Evolutionary conservation across 306 rosid species (phyloP).

Genomic region (Cicer arietinum): DNA sequence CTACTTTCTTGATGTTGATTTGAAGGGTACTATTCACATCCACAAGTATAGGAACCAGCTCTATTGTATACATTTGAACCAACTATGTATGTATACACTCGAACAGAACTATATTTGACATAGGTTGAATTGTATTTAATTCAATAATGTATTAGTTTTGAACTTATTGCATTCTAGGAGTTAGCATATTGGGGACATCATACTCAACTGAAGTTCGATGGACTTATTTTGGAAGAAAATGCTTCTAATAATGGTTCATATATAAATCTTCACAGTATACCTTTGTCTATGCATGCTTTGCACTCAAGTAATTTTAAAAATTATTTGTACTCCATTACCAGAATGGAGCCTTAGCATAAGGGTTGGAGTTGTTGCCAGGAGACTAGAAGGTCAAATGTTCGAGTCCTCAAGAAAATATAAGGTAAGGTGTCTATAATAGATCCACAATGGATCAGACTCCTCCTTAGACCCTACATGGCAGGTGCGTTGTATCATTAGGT

Average conservation of each 20-base stretch:
- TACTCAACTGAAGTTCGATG: conserved; percentile 16
- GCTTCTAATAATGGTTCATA: neutral
- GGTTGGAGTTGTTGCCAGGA: conserved; percentile 2
- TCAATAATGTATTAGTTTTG: conserved; percentile 1
- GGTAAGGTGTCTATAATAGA: neutral
- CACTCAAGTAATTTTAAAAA: neutral
- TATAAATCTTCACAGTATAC: neutral
- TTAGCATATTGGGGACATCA: neutral
- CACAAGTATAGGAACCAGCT: conserved; percentile 9
- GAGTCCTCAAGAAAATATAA: neutral
- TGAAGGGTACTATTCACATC: conserved; percentile 7
- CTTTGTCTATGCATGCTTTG: neutral
- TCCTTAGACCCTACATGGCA: neutral
- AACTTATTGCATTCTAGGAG: neutral
- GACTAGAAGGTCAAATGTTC: neutral
- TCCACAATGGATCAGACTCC: neutral
- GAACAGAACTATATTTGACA: neutral
- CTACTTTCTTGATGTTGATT: neutral
- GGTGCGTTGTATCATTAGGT: conserved; percentile 1
- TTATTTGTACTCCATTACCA: conserved; percentile 1
- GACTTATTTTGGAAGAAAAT: neutral
- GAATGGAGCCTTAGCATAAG: conserved; percentile 11
- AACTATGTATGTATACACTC: neutral
- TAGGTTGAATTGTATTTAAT: conserved; percentile 1
- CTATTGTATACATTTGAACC: neutral